These are phyloP conservation scores for Camellia sinensis DNA, from an alignment of 148 eudicot species.

Conservation along the genomic window DNA sequence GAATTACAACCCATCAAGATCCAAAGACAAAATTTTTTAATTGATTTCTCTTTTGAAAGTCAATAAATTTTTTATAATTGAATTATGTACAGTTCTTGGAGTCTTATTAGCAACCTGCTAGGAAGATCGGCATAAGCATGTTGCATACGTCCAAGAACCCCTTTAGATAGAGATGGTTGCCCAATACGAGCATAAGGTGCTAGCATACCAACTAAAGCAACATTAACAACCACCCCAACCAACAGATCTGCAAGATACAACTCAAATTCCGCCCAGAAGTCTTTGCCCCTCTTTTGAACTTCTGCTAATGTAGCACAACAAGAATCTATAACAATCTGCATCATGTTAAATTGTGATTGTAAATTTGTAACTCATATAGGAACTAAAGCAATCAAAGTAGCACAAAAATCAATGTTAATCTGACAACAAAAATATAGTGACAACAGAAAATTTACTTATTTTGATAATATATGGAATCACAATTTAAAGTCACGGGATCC, in stretches of 20 bases:
- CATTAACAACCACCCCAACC: slow-evolving; percentile 59
- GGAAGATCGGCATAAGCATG: slow-evolving; percentile 53
- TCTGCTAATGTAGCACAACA: slow-evolving; percentile 75
- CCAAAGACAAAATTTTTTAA: background rate
- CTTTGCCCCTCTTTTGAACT: slow-evolving; percentile 63
- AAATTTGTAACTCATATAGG: background rate
- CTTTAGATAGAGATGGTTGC: slow-evolving; percentile 39
- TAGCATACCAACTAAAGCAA: slow-evolving; percentile 71
- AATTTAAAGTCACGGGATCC: background rate
- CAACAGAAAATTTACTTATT: background rate
- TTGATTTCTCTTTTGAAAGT: background rate
- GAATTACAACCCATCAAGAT: background rate
- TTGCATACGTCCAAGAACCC: slow-evolving; percentile 43
- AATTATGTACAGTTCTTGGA: background rate
- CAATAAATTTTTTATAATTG: background rate
- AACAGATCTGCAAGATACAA: slow-evolving; percentile 57
- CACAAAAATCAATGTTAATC: background rate
- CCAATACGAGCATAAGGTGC: slow-evolving; percentile 76
- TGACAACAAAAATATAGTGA: background rate
- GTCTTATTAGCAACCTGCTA: slow-evolving; percentile 66
- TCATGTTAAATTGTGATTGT: slow-evolving; percentile 4
- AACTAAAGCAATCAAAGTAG: background rate
- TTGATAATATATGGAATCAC: background rate
- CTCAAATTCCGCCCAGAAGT: slow-evolving; percentile 75
- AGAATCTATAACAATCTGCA: slow-evolving; percentile 73